Evolutionary conservation across 345 rosid species (phyloP).

Genomic region (Eutrema heterophyllum): DNA sequence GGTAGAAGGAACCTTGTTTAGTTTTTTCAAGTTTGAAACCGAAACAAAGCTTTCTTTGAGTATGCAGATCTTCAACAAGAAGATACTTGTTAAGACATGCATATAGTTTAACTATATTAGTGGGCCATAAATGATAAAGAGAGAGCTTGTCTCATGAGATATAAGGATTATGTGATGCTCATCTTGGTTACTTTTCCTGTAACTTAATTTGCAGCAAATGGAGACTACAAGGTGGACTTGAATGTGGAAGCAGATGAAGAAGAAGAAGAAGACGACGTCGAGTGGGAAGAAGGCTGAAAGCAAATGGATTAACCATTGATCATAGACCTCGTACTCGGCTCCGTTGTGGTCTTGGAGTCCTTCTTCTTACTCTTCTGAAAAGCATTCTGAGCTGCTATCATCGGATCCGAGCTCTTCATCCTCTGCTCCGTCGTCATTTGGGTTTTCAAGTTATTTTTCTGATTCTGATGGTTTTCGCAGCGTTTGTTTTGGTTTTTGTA

Average conservation of each 20-base stretch:
- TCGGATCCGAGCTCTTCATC: too few species aligned
- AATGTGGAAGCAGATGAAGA: constrained; percentile 81
- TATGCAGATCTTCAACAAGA: neutral
- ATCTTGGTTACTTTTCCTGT: neutral
- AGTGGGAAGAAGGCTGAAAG: too few species aligned
- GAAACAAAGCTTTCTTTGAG: neutral
- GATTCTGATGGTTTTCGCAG: too few species aligned
- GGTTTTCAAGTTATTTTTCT: too few species aligned
- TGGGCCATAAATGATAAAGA: neutral
- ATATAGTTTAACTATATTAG: neutral
- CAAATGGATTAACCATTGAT: too few species aligned
- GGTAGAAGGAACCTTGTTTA: neutral
- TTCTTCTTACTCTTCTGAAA: too few species aligned
- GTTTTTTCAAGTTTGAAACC: neutral
- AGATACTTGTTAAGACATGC: neutral
- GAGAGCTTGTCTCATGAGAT: too few species aligned
- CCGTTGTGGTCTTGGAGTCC: too few species aligned
- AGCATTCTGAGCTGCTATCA: too few species aligned
- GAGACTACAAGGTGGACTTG: constrained; percentile 77
- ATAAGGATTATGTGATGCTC: neutral
- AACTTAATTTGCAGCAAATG: constrained; percentile 11
- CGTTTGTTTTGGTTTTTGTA: too few species aligned
- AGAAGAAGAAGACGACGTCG: constrained; percentile 27
- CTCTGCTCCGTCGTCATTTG: too few species aligned
- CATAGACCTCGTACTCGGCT: too few species aligned